A percentile compares a stretch with the other conserved stretches of the same genome.
Conservation (phyloP, 805 yeast species). For the Yamadazyma olivae region DNA sequence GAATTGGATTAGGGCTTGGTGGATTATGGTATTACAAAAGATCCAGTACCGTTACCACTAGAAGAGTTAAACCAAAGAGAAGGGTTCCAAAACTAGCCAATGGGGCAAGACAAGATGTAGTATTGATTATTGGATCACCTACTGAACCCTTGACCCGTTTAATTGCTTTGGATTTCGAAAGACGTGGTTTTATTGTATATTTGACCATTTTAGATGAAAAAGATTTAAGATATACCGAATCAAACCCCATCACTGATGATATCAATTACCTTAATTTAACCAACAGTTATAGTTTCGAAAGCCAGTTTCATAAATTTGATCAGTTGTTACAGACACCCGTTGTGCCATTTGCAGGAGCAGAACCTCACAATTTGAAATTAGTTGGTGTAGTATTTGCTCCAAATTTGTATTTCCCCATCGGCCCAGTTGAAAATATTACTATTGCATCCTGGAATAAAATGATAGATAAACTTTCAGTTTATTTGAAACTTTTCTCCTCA, state of each 20-base stretch:
- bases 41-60: background rate
- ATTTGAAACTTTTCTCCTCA: slow-evolving; percentile 49
- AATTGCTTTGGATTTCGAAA: slow-evolving; percentile 70
- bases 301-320: slow-evolving; percentile 49
- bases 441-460: slow-evolving; percentile 51
- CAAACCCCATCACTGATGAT: slow-evolving; percentile 62
- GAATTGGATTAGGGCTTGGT: slow-evolving; percentile 23
- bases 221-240: slow-evolving; percentile 49
- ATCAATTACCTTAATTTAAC: slow-evolving; percentile 62
- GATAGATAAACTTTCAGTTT: slow-evolving; percentile 44
- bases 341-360: slow-evolving; percentile 56
- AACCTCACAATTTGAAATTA: slow-evolving; percentile 52
- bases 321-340: slow-evolving; percentile 51
- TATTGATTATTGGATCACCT: slow-evolving; percentile 74
- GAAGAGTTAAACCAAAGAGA: slow-evolving; percentile 26
- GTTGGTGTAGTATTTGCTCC: slow-evolving; percentile 72
- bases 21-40: slow-evolving; percentile 3
- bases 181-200: slow-evolving; percentile 78
- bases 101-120: slow-evolving; percentile 75
- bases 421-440: slow-evolving; percentile 60
- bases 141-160: slow-evolving; percentile 68
- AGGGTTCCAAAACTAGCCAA: slow-evolving; percentile 60
- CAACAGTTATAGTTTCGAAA: slow-evolving; percentile 41
- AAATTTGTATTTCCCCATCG: slow-evolving; percentile 62
- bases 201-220: slow-evolving; percentile 65